These are phyloP conservation scores for Moesziomyces parantarcticus DNA, from an alignment of 1,284 basidiomycete genomes.

Conservation along the genomic window DNA sequence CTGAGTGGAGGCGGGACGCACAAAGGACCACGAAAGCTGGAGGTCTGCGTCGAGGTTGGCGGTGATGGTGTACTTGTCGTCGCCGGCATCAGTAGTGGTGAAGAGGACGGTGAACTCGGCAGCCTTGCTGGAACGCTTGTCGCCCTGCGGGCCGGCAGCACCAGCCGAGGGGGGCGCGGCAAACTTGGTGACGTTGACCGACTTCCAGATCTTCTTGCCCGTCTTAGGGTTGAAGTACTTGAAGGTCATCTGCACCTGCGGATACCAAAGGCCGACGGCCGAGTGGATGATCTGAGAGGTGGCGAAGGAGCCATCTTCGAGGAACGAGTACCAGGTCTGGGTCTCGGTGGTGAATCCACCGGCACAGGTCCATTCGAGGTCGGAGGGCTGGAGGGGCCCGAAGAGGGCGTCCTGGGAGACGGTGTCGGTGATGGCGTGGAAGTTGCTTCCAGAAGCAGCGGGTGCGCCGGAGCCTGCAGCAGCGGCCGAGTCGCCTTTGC, in stretches of 20 bases:
- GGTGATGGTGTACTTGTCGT: constrained; percentile 79
- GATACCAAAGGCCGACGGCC: constrained; percentile 89
- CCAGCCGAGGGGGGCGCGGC: constrained; percentile 76
- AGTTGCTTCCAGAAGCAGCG: constrained; percentile 55
- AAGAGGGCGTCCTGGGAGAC: constrained; percentile 71
- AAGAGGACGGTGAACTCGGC: constrained; percentile 82
- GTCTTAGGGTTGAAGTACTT: constrained; percentile 85
- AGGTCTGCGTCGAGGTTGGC: constrained; percentile 84
- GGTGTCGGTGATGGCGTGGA: constrained; percentile 61
- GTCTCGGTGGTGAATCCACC: constrained; percentile 91
- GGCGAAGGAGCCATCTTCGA: constrained; percentile 83
- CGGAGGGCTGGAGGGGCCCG: constrained; percentile 76
- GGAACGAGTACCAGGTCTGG: constrained; percentile 85
- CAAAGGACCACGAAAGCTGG: constrained; percentile 81
- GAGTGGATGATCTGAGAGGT: constrained; percentile 97
- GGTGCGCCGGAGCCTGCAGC: constrained; percentile 16
- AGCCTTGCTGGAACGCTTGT: constrained; percentile 88
- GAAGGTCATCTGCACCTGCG: constrained; percentile 94
- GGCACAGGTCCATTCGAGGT: constrained; percentile 84
- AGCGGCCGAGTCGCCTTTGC: constrained; percentile 34
- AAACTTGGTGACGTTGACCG: constrained; percentile 87
- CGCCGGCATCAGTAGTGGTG: constrained; percentile 75
- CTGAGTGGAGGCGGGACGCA: constrained; percentile 77
- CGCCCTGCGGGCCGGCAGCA: constrained; percentile 58
- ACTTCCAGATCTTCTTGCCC: constrained; percentile 84